Percentiles rank a stretch among this genome's conserved stretches.
phyloP scores from a whole-genome alignment of 768 basidiomycete genomes.

The Psilocybe cubensis region DNA sequence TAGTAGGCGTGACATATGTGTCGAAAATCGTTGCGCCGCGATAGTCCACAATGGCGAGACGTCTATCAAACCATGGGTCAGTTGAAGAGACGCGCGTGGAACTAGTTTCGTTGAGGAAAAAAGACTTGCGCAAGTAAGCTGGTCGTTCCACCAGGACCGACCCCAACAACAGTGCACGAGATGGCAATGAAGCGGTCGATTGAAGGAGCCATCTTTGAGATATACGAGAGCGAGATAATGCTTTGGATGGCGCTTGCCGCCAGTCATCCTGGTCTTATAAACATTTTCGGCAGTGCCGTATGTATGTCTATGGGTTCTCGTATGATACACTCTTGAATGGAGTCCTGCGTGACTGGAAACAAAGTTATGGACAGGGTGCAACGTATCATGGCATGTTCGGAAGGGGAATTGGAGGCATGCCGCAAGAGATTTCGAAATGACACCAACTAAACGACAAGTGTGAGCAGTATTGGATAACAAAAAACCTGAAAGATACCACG shows the following conservation, averaged over 20 bases:
- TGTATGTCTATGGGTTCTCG: constrained; percentile 13
- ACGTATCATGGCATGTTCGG: constrained; percentile 21
- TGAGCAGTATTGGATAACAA: constrained; percentile 19
- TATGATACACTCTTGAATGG: constrained; percentile 18
- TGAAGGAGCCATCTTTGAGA: constrained; percentile 37
- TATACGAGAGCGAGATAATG: constrained; percentile 19
- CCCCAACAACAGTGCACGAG: constrained; percentile 74
- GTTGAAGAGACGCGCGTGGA: not conserved
- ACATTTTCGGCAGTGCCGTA: constrained; percentile 22
- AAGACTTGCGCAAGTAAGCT: constrained; percentile 77
- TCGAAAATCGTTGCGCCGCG: constrained; percentile 63
- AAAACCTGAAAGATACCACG: constrained; percentile 11
- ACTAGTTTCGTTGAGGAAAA: constrained; percentile 1
- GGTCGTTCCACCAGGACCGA: constrained; percentile 80
- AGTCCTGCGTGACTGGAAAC: constrained; percentile 21
- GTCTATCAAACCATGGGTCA: constrained; percentile 37
- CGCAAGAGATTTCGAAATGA: constrained; percentile 14
- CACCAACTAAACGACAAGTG: constrained; percentile 26
- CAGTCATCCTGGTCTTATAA: constrained; percentile 20
- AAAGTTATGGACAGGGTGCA: constrained; percentile 19
- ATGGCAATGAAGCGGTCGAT: constrained; percentile 57
- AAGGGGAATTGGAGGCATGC: constrained; percentile 15
- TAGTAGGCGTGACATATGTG: constrained; percentile 68
- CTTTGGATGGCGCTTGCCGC: constrained; percentile 4
- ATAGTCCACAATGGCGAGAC: constrained; percentile 57